Conservation (phyloP, 2,329 filamentous ascomycete species). For the Nigrospora sphaerica region DNA sequence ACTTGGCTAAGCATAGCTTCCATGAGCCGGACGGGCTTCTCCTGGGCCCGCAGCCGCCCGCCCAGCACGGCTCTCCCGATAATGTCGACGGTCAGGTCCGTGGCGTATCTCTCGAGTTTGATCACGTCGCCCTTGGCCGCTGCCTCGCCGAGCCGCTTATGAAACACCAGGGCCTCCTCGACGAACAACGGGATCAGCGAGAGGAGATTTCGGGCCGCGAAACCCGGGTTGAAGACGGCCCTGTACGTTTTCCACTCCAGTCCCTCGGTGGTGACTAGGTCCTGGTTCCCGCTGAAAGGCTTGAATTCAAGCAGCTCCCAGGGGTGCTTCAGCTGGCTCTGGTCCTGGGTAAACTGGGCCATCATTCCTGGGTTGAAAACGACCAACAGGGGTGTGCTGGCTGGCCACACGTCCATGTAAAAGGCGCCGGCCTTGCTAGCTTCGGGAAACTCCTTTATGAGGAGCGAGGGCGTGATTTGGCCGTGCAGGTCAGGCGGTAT, state of each 20-base stretch:
- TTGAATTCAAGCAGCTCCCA: slow-evolving; percentile 11
- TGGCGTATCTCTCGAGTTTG: slow-evolving; percentile 11
- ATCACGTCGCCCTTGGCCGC: slow-evolving; percentile 9
- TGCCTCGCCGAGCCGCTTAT: slow-evolving; percentile 6
- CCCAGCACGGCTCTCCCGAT: slow-evolving; percentile 16
- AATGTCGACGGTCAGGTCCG: slow-evolving; percentile 13
- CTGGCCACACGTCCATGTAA: slow-evolving; percentile 31
- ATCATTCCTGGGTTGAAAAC: slow-evolving; percentile 24
- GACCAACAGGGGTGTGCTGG: slow-evolving; percentile 22
- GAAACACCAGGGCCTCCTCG: slow-evolving; percentile 14
- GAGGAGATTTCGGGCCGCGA: slow-evolving; percentile 23
- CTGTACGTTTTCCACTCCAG: slow-evolving; percentile 14
- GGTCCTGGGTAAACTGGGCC: slow-evolving; percentile 23
- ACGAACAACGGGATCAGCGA: slow-evolving; percentile 19
- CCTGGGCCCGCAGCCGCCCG: slow-evolving; percentile 11
- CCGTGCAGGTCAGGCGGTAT: slow-evolving; percentile 14
- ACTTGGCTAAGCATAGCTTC: slow-evolving; percentile 11
- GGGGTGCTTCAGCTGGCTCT: slow-evolving; percentile 21
- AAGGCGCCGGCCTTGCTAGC: slow-evolving; percentile 17
- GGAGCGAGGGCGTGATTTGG: slow-evolving; percentile 12
- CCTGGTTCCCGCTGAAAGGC: slow-evolving; percentile 16
- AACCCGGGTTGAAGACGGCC: slow-evolving; percentile 26
- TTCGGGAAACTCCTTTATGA: slow-evolving; percentile 21
- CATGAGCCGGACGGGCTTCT: slow-evolving; percentile 9
- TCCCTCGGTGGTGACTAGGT: slow-evolving; percentile 25